Evolutionary conservation across 768 basidiomycete genomes (phyloP).

Genomic region (Rhodotorula diobovata): DNA sequence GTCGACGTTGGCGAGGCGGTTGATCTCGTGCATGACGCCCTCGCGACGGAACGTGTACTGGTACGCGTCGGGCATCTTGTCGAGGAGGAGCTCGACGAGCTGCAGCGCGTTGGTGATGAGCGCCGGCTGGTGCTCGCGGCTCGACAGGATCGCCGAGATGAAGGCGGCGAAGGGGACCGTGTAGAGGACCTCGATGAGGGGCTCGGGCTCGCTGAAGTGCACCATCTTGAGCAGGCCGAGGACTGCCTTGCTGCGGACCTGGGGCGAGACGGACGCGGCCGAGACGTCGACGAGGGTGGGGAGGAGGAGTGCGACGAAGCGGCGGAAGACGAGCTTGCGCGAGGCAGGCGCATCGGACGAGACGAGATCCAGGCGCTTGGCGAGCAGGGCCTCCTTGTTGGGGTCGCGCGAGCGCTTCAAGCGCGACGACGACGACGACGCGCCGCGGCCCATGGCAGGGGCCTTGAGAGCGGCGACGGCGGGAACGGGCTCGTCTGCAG

Average conservation of each 20-base stretch:
- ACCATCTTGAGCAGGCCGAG: conserved; percentile 84
- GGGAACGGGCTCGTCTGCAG: conserved; percentile 33
- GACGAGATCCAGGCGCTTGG: conserved; percentile 60
- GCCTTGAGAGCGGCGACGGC: conserved; percentile 43
- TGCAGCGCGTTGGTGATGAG: conserved; percentile 78
- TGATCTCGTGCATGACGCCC: conserved; percentile 94
- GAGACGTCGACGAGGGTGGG: conserved; percentile 98
- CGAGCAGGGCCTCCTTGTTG: conserved; percentile 52
- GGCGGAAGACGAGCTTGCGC: conserved; percentile 62
- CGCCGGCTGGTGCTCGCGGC: conserved; percentile 74
- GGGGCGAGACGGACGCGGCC: conserved; percentile 86
- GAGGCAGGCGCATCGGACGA: conserved; percentile 58
- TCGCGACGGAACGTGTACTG: conserved; percentile 85
- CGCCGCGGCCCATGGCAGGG: conserved; percentile 41
- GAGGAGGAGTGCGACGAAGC: conserved; percentile 81
- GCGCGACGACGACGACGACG: conserved; percentile 43
- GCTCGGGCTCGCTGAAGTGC: conserved; percentile 74
- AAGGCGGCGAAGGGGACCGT: conserved; percentile 93
- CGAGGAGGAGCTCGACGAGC: conserved; percentile 81
- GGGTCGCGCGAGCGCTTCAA: conserved; percentile 38
- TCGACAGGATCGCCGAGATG: conserved; percentile 86
- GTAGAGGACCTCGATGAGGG: conserved; percentile 68
- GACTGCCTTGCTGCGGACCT: conserved; percentile 81
- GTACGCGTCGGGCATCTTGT: conserved; percentile 77
- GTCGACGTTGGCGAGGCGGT: conserved; percentile 62